These are phyloP conservation scores for Hypoxylon fragiforme DNA, from an alignment of 495 filamentous ascomycete genomes.

Conservation along the genomic window DNA sequence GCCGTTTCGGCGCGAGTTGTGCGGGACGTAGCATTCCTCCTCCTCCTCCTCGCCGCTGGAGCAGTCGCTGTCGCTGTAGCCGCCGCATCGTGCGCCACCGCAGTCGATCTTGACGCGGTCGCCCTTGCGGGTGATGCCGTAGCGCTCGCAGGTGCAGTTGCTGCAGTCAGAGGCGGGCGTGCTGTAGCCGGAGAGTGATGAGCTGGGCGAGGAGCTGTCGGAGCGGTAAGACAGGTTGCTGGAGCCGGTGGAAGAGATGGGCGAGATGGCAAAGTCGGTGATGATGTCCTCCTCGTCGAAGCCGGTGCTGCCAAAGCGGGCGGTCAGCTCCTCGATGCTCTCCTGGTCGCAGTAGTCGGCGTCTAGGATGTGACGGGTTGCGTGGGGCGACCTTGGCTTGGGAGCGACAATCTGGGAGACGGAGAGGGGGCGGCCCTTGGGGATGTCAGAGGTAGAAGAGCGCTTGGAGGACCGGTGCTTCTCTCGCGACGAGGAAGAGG, in stretches of 20 bases:
- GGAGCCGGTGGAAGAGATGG: slow-evolving; percentile 75
- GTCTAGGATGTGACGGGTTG: slow-evolving; percentile 81
- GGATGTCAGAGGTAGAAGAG: slow-evolving; percentile 59
- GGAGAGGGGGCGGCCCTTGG: slow-evolving; percentile 84
- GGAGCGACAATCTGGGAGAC: slow-evolving; percentile 88
- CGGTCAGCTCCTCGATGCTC: slow-evolving; percentile 70
- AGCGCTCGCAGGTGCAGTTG: slow-evolving; percentile 86
- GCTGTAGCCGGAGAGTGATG: slow-evolving; percentile 73
- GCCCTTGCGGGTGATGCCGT: slow-evolving; percentile 91
- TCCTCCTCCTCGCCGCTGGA: slow-evolving; percentile 56
- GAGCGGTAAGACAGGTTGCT: slow-evolving; percentile 77
- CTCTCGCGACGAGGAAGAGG: slow-evolving; percentile 41
- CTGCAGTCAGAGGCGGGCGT: slow-evolving; percentile 56
- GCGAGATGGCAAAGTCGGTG: slow-evolving; percentile 56
- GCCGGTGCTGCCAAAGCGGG: slow-evolving; percentile 70
- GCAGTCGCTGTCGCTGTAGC: slow-evolving; percentile 61
- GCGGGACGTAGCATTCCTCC: slow-evolving; percentile 66
- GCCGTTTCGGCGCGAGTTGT: slow-evolving; percentile 69
- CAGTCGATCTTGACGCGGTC: slow-evolving; percentile 94
- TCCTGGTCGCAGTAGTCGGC: slow-evolving; percentile 69
- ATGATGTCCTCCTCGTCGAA: slow-evolving; percentile 69
- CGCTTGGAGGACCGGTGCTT: slow-evolving; percentile 47
- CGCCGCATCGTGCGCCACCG: slow-evolving; percentile 79
- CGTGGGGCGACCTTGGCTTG: slow-evolving; percentile 83
- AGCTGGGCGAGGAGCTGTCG: slow-evolving; percentile 70